These are phyloP conservation scores for Leccinum ponderosum DNA, from an alignment of 1,284 basidiomycete species.

Conservation along the genomic window DNA sequence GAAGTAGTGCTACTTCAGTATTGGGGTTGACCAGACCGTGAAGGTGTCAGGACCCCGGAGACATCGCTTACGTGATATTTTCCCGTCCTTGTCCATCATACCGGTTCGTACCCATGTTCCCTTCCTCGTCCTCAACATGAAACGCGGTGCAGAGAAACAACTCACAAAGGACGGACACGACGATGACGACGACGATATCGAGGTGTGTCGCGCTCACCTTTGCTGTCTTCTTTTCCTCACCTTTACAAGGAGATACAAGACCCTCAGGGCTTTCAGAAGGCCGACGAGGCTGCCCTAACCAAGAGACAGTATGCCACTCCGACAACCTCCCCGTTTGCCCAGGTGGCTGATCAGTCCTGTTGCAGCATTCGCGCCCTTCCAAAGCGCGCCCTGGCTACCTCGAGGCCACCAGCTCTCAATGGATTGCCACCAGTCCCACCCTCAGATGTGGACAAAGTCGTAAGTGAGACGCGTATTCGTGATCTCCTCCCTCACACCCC, in stretches of 20 bases:
- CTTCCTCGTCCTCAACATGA: slow-evolving; percentile 45
- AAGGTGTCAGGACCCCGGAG: slow-evolving; percentile 10
- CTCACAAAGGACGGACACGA: slow-evolving; percentile 59
- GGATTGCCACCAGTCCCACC: slow-evolving; percentile 18
- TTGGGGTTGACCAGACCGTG: too few species aligned
- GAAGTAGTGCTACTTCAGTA: too few species aligned
- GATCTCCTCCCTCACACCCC: slow-evolving; percentile 6
- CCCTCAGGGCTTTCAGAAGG: slow-evolving; percentile 52
- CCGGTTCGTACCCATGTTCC: neutral
- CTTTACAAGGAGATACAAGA: slow-evolving; percentile 41
- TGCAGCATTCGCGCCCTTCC: slow-evolving; percentile 59
- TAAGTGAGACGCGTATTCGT: slow-evolving; percentile 25
- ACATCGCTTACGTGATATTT: slow-evolving; percentile 25
- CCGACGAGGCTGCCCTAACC: slow-evolving; percentile 52
- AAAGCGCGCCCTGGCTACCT: slow-evolving; percentile 40
- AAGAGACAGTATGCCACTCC: slow-evolving; percentile 47
- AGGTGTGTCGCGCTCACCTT: slow-evolving; percentile 24
- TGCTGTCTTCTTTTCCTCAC: slow-evolving; percentile 6
- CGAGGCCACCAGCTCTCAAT: slow-evolving; percentile 27
- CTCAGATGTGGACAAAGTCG: slow-evolving; percentile 19
- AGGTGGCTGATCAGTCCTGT: slow-evolving; percentile 8
- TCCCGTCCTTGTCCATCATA: slow-evolving; percentile 6
- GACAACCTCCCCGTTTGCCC: neutral
- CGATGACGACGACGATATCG: slow-evolving; percentile 38
- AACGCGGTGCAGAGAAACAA: slow-evolving; percentile 76